Conservation (phyloP, 306 rosid genomes). For the Lathyrus oleraceus region DNA sequence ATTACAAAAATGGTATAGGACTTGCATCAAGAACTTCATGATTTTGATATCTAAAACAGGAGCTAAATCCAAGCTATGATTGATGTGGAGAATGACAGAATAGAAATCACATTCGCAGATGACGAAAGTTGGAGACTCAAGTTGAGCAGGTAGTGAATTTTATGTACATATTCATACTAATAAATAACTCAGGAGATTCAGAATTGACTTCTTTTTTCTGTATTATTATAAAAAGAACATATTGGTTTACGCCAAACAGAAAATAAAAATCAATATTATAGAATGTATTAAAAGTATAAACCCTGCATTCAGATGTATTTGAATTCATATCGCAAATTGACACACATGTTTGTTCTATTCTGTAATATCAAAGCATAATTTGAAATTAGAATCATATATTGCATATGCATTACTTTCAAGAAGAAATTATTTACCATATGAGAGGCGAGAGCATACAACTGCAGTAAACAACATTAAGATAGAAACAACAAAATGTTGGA, state of each 20-base stretch:
- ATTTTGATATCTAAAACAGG: constrained; percentile 3
- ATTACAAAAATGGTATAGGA: neutral
- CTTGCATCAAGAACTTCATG: constrained; percentile 16
- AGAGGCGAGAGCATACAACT: neutral
- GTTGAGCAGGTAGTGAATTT: neutral
- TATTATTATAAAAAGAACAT: neutral
- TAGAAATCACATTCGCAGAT: neutral
- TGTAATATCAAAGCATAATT: neutral
- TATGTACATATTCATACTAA: neutral
- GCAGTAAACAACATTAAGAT: constrained; percentile 1
- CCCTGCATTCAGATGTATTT: neutral
- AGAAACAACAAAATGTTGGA: constrained; percentile 6
- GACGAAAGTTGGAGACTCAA: constrained; percentile 5
- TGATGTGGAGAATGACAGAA: neutral
- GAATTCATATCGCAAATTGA: neutral
- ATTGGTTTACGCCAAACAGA: neutral
- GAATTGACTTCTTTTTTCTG: constrained; percentile 6
- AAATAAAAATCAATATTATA: neutral
- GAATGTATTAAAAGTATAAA: neutral
- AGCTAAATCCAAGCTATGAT: constrained; percentile 7
- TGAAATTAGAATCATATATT: neutral
- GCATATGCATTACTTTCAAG: neutral
- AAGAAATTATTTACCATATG: neutral
- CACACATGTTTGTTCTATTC: constrained; percentile 1
- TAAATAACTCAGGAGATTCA: constrained; percentile 1